A percentile compares a stretch with the other conserved stretches of the same genome.
Conservation (phyloP, 495 filamentous ascomycete genomes). For the Aspergillus wentii region DNA sequence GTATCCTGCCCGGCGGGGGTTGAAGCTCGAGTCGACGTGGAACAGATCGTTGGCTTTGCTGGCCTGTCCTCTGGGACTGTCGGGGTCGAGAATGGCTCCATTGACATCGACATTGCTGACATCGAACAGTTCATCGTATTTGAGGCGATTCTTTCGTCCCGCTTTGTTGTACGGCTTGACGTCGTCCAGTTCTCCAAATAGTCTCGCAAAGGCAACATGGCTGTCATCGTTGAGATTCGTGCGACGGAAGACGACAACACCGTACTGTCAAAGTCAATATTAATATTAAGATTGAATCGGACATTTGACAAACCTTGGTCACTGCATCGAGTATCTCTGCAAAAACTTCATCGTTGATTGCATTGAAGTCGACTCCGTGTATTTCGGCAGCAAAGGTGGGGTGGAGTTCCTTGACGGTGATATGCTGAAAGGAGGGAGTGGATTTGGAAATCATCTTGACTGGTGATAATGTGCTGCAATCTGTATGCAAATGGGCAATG, state of each 20-base stretch:
- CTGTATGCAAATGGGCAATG: too few relatives aligned
- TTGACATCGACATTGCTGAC: constrained; percentile 50
- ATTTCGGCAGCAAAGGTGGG: constrained; percentile 51
- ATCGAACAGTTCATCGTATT: constrained; percentile 51
- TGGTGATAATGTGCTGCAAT: too few relatives aligned
- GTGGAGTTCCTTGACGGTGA: constrained; percentile 21
- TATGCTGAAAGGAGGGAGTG: too few relatives aligned
- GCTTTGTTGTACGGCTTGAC: constrained; percentile 46
- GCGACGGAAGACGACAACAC: constrained; percentile 50
- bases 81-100: constrained; percentile 31
- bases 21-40: constrained; percentile 56
- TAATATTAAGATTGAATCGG: not conserved
- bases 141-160: constrained; percentile 43
- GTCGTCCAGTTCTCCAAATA: constrained; percentile 55
- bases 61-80: constrained; percentile 32
- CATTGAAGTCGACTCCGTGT: constrained; percentile 39
- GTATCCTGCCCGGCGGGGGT: constrained; percentile 52
- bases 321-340: constrained; percentile 34
- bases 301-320: constrained; percentile 33
- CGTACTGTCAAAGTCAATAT: constrained; percentile 40
- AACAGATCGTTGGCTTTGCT: constrained; percentile 50
- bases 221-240: constrained; percentile 46
- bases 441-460: too few relatives aligned
- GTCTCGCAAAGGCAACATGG: constrained; percentile 49
- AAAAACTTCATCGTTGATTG: constrained; percentile 39